Evolutionary conservation across 768 basidiomycete genomes (phyloP).

Genomic region (Favolaschia claudopus): DNA sequence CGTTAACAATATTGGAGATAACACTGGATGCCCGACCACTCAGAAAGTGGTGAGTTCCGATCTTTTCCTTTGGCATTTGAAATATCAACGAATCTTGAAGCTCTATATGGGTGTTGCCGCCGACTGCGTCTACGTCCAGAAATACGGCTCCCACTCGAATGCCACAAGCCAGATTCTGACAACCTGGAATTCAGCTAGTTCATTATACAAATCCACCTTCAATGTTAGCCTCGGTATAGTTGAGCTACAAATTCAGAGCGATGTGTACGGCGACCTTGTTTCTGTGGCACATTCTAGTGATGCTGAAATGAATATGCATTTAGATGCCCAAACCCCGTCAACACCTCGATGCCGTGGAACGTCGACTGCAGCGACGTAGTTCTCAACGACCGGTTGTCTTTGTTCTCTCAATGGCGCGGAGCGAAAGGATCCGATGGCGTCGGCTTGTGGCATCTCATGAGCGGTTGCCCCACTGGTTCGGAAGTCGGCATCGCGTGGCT

Average conservation of each 20-base stretch:
- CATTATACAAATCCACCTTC: conserved; percentile 81
- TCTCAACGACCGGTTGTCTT: conserved; percentile 75
- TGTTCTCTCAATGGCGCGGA: conserved; percentile 87
- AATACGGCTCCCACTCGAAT: conserved; percentile 68
- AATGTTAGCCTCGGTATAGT: conserved; percentile 87
- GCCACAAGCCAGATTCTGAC: conserved; percentile 80
- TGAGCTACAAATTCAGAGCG: conserved; percentile 75
- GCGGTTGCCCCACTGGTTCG: conserved; percentile 79
- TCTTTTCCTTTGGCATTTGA: neutral
- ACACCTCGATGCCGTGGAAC: conserved; percentile 75
- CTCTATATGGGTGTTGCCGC: conserved; percentile 88
- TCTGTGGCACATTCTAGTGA: no score
- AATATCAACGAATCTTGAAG: conserved; percentile 33
- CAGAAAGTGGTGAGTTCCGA: conserved; percentile 67
- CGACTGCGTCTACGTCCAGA: conserved; percentile 79
- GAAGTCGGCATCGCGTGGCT: conserved; percentile 93
- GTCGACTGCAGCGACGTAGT: conserved; percentile 64
- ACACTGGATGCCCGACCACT: conserved; percentile 72
- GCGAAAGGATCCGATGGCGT: conserved; percentile 72
- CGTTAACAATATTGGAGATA: conserved; percentile 69
- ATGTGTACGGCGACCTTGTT: conserved; percentile 45
- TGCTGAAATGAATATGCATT: no score
- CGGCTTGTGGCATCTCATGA: conserved; percentile 92
- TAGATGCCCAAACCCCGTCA: conserved; percentile 68
- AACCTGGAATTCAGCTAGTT: conserved; percentile 81